Conservation (phyloP, 129 eudicot species). For the Cynara cardunculus region DNA sequence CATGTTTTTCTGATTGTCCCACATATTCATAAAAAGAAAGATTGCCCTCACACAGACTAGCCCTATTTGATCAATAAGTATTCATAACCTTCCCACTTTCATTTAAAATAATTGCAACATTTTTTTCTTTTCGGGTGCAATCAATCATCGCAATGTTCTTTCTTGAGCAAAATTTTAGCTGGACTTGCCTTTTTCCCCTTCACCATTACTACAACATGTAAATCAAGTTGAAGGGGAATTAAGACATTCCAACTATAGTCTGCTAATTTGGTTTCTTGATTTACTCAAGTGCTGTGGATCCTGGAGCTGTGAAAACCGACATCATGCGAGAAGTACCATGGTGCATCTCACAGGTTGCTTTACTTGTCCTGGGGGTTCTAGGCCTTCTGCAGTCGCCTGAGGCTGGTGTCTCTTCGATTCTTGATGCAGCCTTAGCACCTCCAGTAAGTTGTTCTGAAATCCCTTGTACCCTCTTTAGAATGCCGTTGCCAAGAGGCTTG, state of each 20-base stretch:
- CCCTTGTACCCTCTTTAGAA: neutral
- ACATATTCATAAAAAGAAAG: too few species aligned
- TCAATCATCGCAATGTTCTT: neutral
- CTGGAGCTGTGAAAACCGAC: slow-evolving; percentile 79
- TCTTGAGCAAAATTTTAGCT: neutral
- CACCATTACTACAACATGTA: neutral
- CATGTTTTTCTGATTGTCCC: neutral
- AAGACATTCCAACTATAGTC: neutral
- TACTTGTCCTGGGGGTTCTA: slow-evolving; percentile 36
- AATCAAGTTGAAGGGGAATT: neutral
- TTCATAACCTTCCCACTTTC: too few species aligned
- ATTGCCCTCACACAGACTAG: too few species aligned
- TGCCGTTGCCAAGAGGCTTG: neutral
- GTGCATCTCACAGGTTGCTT: slow-evolving; percentile 45
- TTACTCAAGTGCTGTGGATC: slow-evolving; percentile 67
- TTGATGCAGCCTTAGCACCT: slow-evolving; percentile 65
- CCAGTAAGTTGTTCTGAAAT: slow-evolving; percentile 47
- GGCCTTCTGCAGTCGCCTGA: slow-evolving; percentile 68
- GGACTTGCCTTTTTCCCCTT: neutral
- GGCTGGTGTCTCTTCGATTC: slow-evolving; percentile 38
- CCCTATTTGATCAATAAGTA: too few species aligned
- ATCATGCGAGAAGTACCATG: slow-evolving; percentile 84
- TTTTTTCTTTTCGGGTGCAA: neutral
- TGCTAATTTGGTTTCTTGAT: neutral
- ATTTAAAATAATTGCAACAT: neutral